These are phyloP conservation scores for Corynespora cassiicola DNA, from an alignment of 2,329 filamentous ascomycete species.

Conservation along the genomic window DNA sequence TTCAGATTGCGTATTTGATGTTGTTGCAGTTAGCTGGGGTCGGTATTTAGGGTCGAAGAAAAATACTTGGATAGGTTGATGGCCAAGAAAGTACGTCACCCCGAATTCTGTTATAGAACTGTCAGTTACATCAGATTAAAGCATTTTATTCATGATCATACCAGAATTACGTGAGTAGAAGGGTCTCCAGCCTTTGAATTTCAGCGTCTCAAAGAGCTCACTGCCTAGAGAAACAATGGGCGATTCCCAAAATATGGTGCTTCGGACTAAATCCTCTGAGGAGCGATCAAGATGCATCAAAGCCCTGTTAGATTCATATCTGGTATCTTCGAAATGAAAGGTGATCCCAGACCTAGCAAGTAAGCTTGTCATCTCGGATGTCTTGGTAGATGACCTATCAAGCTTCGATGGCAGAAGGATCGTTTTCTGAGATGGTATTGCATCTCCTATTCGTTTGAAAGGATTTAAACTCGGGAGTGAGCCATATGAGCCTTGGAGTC, in stretches of 20 bases:
- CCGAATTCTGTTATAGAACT: conserved; percentile 11
- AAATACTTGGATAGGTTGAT: conserved; percentile 25
- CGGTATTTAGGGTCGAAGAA: conserved; percentile 27
- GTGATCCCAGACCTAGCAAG: conserved; percentile 6
- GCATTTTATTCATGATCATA: conserved; percentile 8
- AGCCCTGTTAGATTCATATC: neutral
- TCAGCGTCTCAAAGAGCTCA: conserved; percentile 22
- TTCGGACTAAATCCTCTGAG: conserved; percentile 8
- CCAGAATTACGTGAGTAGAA: conserved; percentile 23
- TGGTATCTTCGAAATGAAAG: neutral
- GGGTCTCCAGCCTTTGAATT: conserved; percentile 24
- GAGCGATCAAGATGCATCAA: neutral
- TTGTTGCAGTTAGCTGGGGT: conserved; percentile 17
- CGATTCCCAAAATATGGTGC: conserved; percentile 28
- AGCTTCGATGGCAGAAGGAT: neutral
- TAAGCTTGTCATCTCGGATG: conserved; percentile 4
- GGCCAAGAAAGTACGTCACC: conserved; percentile 26
- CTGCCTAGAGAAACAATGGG: conserved; percentile 19
- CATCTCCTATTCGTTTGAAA: no score
- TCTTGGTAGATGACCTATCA: neutral
- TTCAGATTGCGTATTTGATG: conserved; percentile 5
- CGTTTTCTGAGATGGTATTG: no score
- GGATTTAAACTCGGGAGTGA: no score
- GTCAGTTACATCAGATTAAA: neutral
- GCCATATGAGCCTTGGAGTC: no score